phyloP scores from a whole-genome alignment of 805 yeast genomes.

The Barnettozyma sucrosica region DNA sequence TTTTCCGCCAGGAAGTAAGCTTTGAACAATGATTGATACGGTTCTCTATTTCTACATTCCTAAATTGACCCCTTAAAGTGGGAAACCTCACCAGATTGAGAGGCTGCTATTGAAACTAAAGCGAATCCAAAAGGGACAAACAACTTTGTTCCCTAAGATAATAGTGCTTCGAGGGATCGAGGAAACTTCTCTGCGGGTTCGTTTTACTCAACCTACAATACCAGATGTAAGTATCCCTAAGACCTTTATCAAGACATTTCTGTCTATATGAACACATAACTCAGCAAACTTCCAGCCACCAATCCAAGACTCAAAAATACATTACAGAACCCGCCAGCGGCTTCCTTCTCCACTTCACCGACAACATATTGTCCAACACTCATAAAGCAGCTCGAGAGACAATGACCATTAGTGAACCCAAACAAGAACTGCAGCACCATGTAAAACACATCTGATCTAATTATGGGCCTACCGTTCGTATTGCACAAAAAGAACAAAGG shows the following conservation, averaged over 20 bases:
- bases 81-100: no score
- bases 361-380: constrained; percentile 53
- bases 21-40: no score
- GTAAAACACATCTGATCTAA: constrained; percentile 62
- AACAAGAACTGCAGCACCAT: constrained; percentile 64
- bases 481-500: constrained; percentile 73
- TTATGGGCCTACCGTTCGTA: constrained; percentile 16
- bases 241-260: neutral
- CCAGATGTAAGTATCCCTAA: no score
- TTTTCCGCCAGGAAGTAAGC: no score
- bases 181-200: no score
- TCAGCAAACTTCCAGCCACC: constrained; percentile 69
- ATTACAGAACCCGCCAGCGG: constrained; percentile 92
- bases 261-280: constrained; percentile 54
- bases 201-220: no score
- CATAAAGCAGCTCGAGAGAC: constrained; percentile 76
- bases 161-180: no score
- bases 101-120: no score
- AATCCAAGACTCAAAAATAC: constrained; percentile 75
- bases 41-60: no score
- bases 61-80: no score
- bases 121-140: no score
- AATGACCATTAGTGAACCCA: constrained; percentile 87
- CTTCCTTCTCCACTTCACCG: constrained; percentile 66
- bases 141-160: no score